Conservation (phyloP, 768 basidiomycete genomes). For the Fistulinella prunicolor region DNA sequence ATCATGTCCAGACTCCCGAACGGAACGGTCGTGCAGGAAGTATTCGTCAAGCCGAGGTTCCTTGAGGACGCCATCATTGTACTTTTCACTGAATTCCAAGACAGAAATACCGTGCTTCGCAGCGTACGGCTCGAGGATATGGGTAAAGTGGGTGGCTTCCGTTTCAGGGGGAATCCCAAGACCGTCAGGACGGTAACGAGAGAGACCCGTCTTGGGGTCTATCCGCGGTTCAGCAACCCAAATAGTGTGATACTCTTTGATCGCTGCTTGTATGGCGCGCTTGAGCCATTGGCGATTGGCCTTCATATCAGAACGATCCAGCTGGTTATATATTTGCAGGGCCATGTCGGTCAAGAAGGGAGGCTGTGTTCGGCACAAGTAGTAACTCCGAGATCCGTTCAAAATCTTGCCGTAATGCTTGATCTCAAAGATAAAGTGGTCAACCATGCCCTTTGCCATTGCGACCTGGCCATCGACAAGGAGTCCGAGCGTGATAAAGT, state of each 20-base stretch:
- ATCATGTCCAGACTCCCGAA: constrained; percentile 95
- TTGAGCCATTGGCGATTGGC: constrained; percentile 88
- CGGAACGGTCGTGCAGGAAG: constrained; percentile 94
- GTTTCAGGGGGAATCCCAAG: constrained; percentile 98
- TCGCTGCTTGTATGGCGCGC: constrained; percentile 92
- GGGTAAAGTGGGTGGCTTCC: constrained; percentile 97
- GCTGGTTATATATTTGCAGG: constrained; percentile 94
- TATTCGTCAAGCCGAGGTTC: constrained; percentile 95
- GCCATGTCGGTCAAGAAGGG: constrained; percentile 99
- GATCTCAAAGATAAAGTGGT: constrained; percentile 99
- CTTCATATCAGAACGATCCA: constrained; percentile 78
- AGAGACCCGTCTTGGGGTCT: constrained; percentile 91
- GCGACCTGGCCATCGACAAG: constrained; percentile 91
- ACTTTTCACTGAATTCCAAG: constrained; percentile 94
- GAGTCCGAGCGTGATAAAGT: constrained; percentile 91
- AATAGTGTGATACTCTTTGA: constrained; percentile 98
- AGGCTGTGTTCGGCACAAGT: constrained; percentile 93
- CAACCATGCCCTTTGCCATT: constrained; percentile 97
- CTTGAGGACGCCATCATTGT: constrained; percentile 78
- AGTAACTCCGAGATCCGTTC: constrained; percentile 94
- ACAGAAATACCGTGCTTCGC: constrained; percentile 89
- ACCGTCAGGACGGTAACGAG: constrained; percentile 91
- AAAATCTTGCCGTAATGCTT: constrained; percentile 96
- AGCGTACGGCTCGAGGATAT: constrained; percentile 94
- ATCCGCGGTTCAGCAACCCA: constrained; percentile 96